Conservation (phyloP, 352 stramenopile species). For the Achlya hypogyna region DNA sequence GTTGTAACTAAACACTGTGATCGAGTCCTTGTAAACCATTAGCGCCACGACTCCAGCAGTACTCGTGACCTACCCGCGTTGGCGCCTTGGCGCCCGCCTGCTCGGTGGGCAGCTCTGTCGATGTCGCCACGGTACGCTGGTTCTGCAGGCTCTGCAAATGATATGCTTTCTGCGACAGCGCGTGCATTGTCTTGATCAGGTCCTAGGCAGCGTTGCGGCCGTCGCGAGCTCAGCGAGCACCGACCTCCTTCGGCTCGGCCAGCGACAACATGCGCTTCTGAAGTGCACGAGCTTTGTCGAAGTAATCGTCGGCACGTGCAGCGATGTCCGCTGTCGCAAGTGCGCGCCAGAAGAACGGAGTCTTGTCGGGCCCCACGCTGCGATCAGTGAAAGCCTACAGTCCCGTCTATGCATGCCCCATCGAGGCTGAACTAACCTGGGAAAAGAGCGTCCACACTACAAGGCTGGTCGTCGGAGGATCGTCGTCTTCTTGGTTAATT, state of each 20-base stretch:
- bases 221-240: slow-evolving; percentile 32
- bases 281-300: slow-evolving; percentile 15
- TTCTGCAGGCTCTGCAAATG: slow-evolving; percentile 31
- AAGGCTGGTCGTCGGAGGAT: background rate
- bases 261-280: slow-evolving; percentile 23
- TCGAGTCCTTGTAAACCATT: no score
- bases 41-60: no score
- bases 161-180: slow-evolving; percentile 44
- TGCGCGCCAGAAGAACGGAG: slow-evolving; percentile 15
- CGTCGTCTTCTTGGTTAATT: slow-evolving; percentile 13
- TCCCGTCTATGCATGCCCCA: background rate
- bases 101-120: no score
- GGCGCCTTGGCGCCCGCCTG: no score
- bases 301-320: slow-evolving; percentile 20
- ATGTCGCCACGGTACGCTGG: background rate
- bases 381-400: background rate
- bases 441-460: background rate
- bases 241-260: slow-evolving; percentile 27
- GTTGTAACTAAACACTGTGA: slow-evolving; percentile 10
- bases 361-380: background rate
- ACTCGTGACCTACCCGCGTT: no score
- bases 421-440: background rate
- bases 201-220: slow-evolving; percentile 28
- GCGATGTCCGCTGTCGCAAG: slow-evolving; percentile 12
- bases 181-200: slow-evolving; percentile 31